Evolutionary conservation across 202 grass and related monocot genomes (phyloP), one percentile per base, ranked within the genome.

Genomic region (Carex arenaria): DNA sequence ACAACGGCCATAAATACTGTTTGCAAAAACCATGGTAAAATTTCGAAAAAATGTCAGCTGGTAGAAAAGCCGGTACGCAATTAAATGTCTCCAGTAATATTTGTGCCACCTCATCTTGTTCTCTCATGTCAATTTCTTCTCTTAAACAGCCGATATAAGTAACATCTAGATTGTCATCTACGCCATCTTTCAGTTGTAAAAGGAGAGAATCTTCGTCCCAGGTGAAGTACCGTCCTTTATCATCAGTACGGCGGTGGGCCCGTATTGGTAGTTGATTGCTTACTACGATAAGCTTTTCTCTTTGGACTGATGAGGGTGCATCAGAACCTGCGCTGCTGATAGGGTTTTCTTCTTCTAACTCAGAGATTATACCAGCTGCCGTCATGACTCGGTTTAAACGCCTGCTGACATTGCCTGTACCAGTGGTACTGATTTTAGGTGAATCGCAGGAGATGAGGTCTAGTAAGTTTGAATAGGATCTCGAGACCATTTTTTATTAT

Each of bases 151-250:
- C 89, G 4, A 91, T 53, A 26, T 91, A 91, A 26, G 87, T 61
- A 2, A 88, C 74, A n/a, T 91, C 89, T 12, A 85, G 49, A 64
- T 86, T 87, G 14, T 87, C 83, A 3, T 85, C 89, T 32, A 91
- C 55, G 31, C 86, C 86, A 67, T 88, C 89, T 85, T 86, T 88
- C 1, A 88, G 85, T 64, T 91, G 89, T 19, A 88, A 73, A 53
- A 91, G 83, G 14, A 91, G 73, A 10, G 89, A 91, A 53, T 91
- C 86, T 85, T 88, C 86, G 15, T 91, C 89, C 89, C 89, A 91
- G 59, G 86, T 91, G 83, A 91, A 88, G 86, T 83, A 83, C 86
- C 86, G 85, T 10, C 86, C 83, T 53, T 40, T 60, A 71, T 40
- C 80, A 52, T 87, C 80, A 10, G 80, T 61, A 45, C 84, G 85